Percentiles rank a stretch among this genome's conserved stretches.
Evolutionary conservation across 176 grass and related monocot genomes (phyloP).

Genomic region (Cenchrus fungigraminus): DNA sequence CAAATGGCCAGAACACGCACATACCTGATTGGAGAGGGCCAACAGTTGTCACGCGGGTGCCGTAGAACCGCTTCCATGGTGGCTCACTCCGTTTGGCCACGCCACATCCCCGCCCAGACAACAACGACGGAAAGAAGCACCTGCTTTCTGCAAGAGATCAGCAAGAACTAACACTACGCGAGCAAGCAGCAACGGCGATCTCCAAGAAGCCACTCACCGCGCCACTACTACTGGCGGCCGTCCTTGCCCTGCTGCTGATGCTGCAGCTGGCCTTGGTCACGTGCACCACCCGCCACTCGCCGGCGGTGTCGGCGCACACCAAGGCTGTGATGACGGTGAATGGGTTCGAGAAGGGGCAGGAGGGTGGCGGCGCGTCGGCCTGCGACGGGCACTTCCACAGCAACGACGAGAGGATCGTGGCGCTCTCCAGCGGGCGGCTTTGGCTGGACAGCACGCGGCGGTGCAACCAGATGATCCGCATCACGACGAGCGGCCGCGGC

Average conservation of each 20-base stretch:
- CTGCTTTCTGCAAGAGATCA: not conserved
- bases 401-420: conserved; percentile 39
- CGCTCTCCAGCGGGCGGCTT: conserved; percentile 39
- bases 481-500: not conserved
- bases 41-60: too few species aligned
- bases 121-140: too few species aligned
- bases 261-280: not conserved
- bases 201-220: not conserved
- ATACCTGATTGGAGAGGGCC: too few species aligned
- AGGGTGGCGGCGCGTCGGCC: conserved; percentile 26
- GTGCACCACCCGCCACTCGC: not conserved
- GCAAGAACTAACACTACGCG: not conserved
- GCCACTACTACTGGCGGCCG: not conserved
- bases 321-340: conserved; percentile 36
- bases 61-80: too few species aligned
- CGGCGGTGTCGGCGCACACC: not conserved
- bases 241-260: not conserved
- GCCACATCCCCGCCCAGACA: too few species aligned
- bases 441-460: not conserved
- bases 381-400: conserved; percentile 47
- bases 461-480: conserved; percentile 44
- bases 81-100: too few species aligned
- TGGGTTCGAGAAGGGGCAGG: not conserved
- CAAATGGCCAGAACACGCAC: too few species aligned
- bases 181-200: not conserved